Conservation (phyloP, 2,329 filamentous ascomycete genomes). For the Cercospora citrullina region DNA sequence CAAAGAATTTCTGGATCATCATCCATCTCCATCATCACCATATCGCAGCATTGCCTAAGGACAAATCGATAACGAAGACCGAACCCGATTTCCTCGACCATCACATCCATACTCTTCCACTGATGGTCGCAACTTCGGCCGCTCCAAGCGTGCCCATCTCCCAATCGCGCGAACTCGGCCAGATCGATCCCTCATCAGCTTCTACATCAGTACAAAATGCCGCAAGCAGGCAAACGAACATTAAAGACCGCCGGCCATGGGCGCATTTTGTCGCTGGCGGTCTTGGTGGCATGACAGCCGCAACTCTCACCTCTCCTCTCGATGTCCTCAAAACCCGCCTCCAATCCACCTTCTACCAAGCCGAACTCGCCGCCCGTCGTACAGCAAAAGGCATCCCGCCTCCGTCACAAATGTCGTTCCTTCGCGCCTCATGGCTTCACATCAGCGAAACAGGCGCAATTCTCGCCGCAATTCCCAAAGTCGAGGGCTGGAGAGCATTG, state of each 20-base stretch:
- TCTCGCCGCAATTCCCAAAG: slow-evolving; percentile 72
- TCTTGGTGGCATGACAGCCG: slow-evolving; percentile 84
- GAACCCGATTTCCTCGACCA: neutral
- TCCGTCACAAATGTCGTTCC: slow-evolving; percentile 61
- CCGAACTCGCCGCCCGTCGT: slow-evolving; percentile 70
- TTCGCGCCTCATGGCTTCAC: slow-evolving; percentile 69
- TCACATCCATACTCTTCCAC: neutral
- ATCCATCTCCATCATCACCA: neutral
- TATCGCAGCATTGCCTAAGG: neutral
- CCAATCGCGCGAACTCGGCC: slow-evolving; percentile 31
- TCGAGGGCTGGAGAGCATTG: slow-evolving; percentile 80
- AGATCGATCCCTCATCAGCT: slow-evolving; percentile 28
- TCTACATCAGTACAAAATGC: slow-evolving; percentile 16
- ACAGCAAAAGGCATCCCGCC: slow-evolving; percentile 57
- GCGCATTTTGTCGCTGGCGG: slow-evolving; percentile 90
- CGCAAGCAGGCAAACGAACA: neutral
- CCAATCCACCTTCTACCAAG: slow-evolving; percentile 92
- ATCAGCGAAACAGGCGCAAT: slow-evolving; percentile 85
- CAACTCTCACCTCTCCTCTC: slow-evolving; percentile 88
- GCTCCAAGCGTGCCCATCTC: slow-evolving; percentile 6
- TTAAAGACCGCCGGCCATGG: slow-evolving; percentile 67
- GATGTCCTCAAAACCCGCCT: slow-evolving; percentile 92
- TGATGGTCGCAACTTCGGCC: slow-evolving; percentile 19
- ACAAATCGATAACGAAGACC: neutral
- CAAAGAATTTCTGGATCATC: slow-evolving; percentile 6